Evolutionary conservation across 1,284 basidiomycete genomes (phyloP), one percentile per base, ranked within the genome.

Genomic region (Nidula niveotomentosa): DNA sequence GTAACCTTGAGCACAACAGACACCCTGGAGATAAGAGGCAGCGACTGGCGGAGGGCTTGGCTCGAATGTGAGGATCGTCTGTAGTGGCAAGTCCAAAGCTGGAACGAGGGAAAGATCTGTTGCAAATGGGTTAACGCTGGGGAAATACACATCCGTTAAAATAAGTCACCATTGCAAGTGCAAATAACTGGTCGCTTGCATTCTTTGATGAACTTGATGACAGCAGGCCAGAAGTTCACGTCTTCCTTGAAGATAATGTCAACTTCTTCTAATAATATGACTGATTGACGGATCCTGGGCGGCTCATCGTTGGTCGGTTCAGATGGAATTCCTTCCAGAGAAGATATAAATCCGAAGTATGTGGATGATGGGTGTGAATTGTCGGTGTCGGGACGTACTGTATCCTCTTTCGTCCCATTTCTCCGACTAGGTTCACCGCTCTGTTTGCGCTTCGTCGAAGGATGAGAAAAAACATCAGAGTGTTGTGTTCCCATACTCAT

Each of bases 241-340:
- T 98, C 96, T 51, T 96, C 93, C 59, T 87, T 88, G 73, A 88
- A 99, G 43, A 98, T 75, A 39, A 98, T 84, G 69, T 99, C 97
- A 7, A 93, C 96, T 69, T 99, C 97, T 70, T 99, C 97, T n/a
- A 99, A 75, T 36, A 99, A 77, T 61, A 99, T 92, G 49, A 97
- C 71, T 1, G 93, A 96, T 72, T 99, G 96, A 48, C 83, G 79
- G 49, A 89, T 30, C 17, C 52, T 53, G 53, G 60, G 46, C 47
- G 15, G 34, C 34, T 54, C 37, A 12, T 10, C 10, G 23, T 23
- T 23, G 23, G 23, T 23, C 23, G 23, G 23, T 23, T 23, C 23
- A 23, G 23, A 23, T 23, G 23, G 23, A 23, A 23, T 23, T 45
- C 52, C 43, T 53, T 54, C 51, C 9, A 49, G 34, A 23, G 45